A percentile compares a stretch with the other conserved stretches of the same genome.
Conservation (phyloP, 345 rosid species). For the Excoecaria cochinchinensis region DNA sequence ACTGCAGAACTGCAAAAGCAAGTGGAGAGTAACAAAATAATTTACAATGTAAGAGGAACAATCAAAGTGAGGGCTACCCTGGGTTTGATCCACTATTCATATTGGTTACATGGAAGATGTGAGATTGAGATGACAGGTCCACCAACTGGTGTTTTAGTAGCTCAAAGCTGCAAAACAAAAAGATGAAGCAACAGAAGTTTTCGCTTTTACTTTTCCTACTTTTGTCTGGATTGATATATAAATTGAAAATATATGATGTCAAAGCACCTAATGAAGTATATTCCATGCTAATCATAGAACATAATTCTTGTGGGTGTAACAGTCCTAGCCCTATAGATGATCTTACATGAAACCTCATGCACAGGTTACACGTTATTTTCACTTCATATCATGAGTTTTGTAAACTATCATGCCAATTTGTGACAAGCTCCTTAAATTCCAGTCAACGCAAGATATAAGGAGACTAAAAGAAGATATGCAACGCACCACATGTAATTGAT, state of each 20-base stretch:
- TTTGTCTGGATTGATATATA: constrained; percentile 22
- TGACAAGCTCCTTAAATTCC: too few species aligned
- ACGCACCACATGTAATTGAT: too few species aligned
- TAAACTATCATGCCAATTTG: too few species aligned
- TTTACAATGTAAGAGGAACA: constrained; percentile 57
- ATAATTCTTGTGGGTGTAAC: background rate
- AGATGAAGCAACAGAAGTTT: constrained; percentile 35
- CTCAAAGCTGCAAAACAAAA: constrained; percentile 59
- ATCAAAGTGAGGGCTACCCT: constrained; percentile 67
- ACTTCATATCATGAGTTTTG: too few species aligned
- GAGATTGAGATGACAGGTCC: constrained; percentile 67
- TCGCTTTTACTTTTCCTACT: constrained; percentile 1
- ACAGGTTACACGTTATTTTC: too few species aligned
- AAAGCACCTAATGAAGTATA: background rate
- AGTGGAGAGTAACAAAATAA: too few species aligned
- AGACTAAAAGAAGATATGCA: too few species aligned
- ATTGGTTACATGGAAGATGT: constrained; percentile 77
- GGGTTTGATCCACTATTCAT: constrained; percentile 70
- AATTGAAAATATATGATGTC: background rate
- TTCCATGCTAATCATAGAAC: background rate
- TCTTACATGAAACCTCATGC: too few species aligned
- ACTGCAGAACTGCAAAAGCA: too few species aligned
- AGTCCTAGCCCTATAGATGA: too few species aligned
- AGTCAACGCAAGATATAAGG: too few species aligned
- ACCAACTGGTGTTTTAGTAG: constrained; percentile 67